Percentiles rank a stretch among this genome's conserved stretches.
Evolutionary conservation across 1,284 basidiomycete species (phyloP).

Genomic region (Mycena citricolor): DNA sequence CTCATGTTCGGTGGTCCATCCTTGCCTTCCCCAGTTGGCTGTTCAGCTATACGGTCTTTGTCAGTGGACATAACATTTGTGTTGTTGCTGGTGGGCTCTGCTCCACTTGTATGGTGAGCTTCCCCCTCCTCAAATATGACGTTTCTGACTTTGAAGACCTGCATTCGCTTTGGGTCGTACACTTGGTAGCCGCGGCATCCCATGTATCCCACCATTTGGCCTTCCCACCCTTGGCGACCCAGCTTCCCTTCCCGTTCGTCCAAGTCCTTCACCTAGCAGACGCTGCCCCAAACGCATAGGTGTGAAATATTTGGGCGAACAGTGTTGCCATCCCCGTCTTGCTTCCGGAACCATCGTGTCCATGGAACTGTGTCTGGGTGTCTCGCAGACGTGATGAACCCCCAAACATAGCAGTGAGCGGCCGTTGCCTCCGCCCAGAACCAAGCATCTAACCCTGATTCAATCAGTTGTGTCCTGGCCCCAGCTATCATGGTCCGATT

Average conservation of each 20-base stretch:
- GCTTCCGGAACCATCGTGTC: too few species aligned
- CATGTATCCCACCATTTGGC: conserved; percentile 19
- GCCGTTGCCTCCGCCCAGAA: conserved; percentile 20
- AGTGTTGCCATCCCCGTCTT: too few species aligned
- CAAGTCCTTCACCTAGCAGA: conserved; percentile 18
- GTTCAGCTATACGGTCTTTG: too few species aligned
- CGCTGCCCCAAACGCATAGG: conserved; percentile 16
- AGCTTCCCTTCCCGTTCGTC: conserved; percentile 16
- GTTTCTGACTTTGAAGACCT: conserved; percentile 12
- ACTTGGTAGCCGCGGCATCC: conserved; percentile 14
- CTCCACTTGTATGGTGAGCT: conserved; percentile 4
- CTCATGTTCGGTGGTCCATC: too few species aligned
- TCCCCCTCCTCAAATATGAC: conserved; percentile 12
- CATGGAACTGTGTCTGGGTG: too few species aligned
- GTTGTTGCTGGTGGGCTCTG: too few species aligned
- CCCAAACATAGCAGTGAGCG: conserved; percentile 13
- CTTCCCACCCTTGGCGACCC: conserved; percentile 16
- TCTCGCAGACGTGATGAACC: conserved; percentile 12
- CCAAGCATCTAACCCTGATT: conserved; percentile 3
- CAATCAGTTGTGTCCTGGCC: too few species aligned
- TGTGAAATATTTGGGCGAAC: too few species aligned
- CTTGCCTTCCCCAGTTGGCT: too few species aligned
- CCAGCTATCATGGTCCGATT: conserved; percentile 13
- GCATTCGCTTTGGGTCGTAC: conserved; percentile 1
- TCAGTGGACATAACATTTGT: too few species aligned